Percentiles rank a stretch among this genome's conserved stretches.
Conservation (phyloP, 805 yeast genomes). For the Huiozyma sinensis region DNA sequence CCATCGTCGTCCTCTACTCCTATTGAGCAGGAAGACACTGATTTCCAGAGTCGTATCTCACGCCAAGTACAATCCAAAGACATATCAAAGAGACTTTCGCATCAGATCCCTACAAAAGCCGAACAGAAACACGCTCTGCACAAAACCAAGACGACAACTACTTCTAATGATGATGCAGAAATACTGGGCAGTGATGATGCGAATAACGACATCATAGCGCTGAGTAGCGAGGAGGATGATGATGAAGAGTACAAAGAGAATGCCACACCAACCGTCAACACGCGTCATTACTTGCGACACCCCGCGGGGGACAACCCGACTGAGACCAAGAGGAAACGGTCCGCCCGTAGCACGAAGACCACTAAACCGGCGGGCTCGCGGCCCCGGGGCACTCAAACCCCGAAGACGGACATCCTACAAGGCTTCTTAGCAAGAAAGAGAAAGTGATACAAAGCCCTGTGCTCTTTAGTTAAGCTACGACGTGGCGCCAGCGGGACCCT, state of each 20-base stretch:
- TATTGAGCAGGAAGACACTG: no score
- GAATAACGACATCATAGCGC: slow-evolving; percentile 5
- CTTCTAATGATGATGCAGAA: no score
- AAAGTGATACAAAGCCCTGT: slow-evolving; percentile 6
- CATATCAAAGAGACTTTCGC: no score
- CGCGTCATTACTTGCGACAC: neutral
- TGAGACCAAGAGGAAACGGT: no score
- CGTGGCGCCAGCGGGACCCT: no score
- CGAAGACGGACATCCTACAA: slow-evolving; percentile 24
- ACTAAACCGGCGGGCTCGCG: slow-evolving; percentile 2
- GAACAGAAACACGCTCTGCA: no score
- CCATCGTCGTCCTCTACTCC: no score
- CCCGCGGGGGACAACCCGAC: no score
- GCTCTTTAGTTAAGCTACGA: neutral
- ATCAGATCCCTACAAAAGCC: no score
- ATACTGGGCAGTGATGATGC: neutral
- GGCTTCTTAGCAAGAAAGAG: slow-evolving; percentile 21
- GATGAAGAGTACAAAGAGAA: neutral
- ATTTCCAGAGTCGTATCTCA: no score
- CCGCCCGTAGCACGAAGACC: slow-evolving; percentile 3
- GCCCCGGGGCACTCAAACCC: slow-evolving; percentile 14
- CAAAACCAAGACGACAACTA: no score
- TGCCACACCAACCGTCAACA: neutral
- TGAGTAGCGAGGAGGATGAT: slow-evolving; percentile 4
- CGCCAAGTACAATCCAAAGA: no score